phyloP scores from a whole-genome alignment of 177 flowering plant species.

The Vitis hybrid region DNA sequence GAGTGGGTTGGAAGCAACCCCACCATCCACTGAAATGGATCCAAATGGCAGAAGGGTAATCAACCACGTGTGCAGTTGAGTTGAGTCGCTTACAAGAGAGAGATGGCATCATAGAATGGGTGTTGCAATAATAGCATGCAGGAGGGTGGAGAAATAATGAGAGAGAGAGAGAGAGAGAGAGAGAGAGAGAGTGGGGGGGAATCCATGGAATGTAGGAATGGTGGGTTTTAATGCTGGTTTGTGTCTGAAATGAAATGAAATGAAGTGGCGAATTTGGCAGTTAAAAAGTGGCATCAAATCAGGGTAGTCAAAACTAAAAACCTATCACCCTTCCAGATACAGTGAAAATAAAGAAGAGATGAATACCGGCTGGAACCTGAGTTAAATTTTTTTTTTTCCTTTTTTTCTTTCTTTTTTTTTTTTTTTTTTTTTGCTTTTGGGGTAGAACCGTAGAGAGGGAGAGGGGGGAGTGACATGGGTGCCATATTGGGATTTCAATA shows the following conservation, averaged over 20 bases:
- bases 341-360: slow-evolving; percentile 12
- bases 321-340: slow-evolving; percentile 7
- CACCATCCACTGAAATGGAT: slow-evolving; percentile 20
- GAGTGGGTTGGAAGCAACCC: slow-evolving; percentile 43
- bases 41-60: slow-evolving; percentile 22
- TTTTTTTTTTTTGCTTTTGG: background rate
- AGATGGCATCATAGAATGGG: slow-evolving; percentile 17
- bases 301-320: slow-evolving; percentile 26
- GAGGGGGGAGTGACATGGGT: slow-evolving; percentile 1
- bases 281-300: slow-evolving; percentile 27
- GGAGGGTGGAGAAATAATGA: background rate
- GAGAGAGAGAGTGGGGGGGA: slow-evolving; percentile 7
- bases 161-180: slow-evolving; percentile 5
- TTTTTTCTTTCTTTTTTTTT: background rate
- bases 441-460: slow-evolving; percentile 8
- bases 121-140: slow-evolving; percentile 29
- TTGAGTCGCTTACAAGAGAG: slow-evolving; percentile 38
- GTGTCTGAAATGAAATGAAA: slow-evolving; percentile 1
- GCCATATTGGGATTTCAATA: slow-evolving; percentile 18
- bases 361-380: slow-evolving; percentile 1
- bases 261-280: slow-evolving; percentile 23
- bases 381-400: slow-evolving; percentile 3
- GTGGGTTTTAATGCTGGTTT: background rate
- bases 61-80: slow-evolving; percentile 20
- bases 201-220: slow-evolving; percentile 28